Conservation (phyloP, 441 rosid species). For the Brassica hybrid region DNA sequence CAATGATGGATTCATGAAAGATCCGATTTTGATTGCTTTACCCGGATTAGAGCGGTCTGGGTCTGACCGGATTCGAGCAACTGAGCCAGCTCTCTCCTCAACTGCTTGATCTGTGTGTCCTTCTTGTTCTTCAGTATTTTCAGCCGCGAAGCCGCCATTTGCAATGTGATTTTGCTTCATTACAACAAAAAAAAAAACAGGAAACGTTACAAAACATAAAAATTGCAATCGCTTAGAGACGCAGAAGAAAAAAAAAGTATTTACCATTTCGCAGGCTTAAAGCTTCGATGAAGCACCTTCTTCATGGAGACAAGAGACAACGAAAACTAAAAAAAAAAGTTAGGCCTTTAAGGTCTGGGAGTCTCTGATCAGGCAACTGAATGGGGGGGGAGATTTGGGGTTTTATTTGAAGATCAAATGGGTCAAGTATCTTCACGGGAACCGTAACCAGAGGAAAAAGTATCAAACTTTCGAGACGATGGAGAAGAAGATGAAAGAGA, state of each 20-base stretch:
- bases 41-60: slow-evolving; percentile 83
- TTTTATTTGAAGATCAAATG: no score
- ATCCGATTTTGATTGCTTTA: slow-evolving; percentile 22
- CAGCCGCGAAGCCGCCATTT: slow-evolving; percentile 69
- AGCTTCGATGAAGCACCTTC: slow-evolving; percentile 69
- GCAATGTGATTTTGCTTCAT: slow-evolving; percentile 73
- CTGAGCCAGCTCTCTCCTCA: slow-evolving; percentile 74
- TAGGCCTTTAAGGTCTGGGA: slow-evolving; percentile 12
- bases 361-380: background rate
- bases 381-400: no score
- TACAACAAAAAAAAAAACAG: background rate
- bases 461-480: no score
- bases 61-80: slow-evolving; percentile 79
- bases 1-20: background rate
- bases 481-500: no score
- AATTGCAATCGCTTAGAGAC: background rate
- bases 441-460: no score
- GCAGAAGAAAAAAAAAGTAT: background rate
- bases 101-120: slow-evolving; percentile 66
- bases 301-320: slow-evolving; percentile 19
- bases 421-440: no score
- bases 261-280: slow-evolving; percentile 89
- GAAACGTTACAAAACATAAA: background rate
- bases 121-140: slow-evolving; percentile 77
- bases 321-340: background rate